phyloP scores from a whole-genome alignment of 192 early-diverging fungal genomes.

The Backusella tuberculispora region DNA sequence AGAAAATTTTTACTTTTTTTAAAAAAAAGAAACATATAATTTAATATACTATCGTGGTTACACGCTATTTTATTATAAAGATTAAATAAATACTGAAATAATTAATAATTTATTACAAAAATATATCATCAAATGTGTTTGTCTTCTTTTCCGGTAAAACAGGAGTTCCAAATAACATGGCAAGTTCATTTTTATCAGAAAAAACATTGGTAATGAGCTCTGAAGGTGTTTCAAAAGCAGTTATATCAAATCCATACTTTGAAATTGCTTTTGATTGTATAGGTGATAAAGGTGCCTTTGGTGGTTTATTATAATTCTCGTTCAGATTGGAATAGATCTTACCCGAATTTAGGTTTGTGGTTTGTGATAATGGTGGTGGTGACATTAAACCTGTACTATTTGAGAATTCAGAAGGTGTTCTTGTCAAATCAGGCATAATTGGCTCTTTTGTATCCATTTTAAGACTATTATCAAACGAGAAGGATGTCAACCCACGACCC shows the following conservation, averaged over 20 bases:
- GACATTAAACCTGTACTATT: slow-evolving; percentile 3
- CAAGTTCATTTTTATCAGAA: slow-evolving; percentile 22
- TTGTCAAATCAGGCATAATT: slow-evolving; percentile 3
- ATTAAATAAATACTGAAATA: background rate
- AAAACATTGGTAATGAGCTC: background rate
- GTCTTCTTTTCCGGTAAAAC: background rate
- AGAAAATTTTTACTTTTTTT: no score
- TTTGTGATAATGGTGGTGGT: background rate
- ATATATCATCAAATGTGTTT: background rate
- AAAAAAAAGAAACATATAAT: background rate
- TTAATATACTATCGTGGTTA: slow-evolving; percentile 1
- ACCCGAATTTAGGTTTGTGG: background rate
- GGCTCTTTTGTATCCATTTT: background rate
- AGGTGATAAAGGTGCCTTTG: slow-evolving; percentile 14
- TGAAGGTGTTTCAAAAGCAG: slow-evolving; percentile 25
- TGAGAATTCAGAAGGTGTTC: background rate
- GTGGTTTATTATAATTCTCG: background rate
- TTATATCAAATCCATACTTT: slow-evolving; percentile 41
- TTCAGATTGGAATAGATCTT: background rate
- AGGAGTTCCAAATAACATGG: slow-evolving; percentile 11
- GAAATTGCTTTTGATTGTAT: slow-evolving; percentile 5
- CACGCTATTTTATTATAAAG: background rate
- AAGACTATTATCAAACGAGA: background rate
- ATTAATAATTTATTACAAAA: slow-evolving; percentile 1
- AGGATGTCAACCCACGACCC: background rate